Evolutionary conservation across 2,329 filamentous ascomycete species (phyloP), one percentile per base, ranked within the genome.

Genomic region (Lizonia empirigonia): DNA sequence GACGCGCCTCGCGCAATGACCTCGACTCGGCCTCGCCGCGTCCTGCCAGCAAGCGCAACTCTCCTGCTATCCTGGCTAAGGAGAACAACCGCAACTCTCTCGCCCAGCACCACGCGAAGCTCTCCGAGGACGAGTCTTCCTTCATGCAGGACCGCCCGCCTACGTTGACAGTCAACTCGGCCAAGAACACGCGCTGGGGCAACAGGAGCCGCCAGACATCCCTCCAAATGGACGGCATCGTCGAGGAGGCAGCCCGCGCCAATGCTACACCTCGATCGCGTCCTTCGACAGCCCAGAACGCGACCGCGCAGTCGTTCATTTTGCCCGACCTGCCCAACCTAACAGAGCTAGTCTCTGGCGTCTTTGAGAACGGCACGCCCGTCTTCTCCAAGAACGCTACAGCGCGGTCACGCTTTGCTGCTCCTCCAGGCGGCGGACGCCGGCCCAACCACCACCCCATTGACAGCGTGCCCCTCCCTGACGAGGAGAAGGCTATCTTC

Each of bases 401-500:
- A 36, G 64, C 78, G 19, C 76, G 81, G 33, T 82, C 82, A 10
- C 80, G 82, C 27, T 85, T 84, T 66, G 74, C 78, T 4, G 80
- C 79, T 13, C 76, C 76, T n/a, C 65, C 60, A 22, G 60, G 58
- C 32, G 58, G 61, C 15, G 55, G 62, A 5, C 64, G 69, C 34
- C 63, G 68, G 3, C 63, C 69, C 2, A 65, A 67, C 27, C 64
- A 85, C 60, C 66, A 76, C 10, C 76, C 78, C 0, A 70, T 86
- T 16, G 78, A 84, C 29, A 76, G 78, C 10, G 74, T 85, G 9
- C 77, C 82, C 0, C 77, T 86, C 36, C 84, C 84, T 0, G 77
- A 81, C 10, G 83, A 87, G 39, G 85, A 87, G 56, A 85, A 86
- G 66, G 80, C 80, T 2, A 79, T 87, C 38, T 85, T 84, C 61